phyloP scores from a whole-genome alignment of 768 basidiomycete species.

The Cystobasidium ongulense region DNA sequence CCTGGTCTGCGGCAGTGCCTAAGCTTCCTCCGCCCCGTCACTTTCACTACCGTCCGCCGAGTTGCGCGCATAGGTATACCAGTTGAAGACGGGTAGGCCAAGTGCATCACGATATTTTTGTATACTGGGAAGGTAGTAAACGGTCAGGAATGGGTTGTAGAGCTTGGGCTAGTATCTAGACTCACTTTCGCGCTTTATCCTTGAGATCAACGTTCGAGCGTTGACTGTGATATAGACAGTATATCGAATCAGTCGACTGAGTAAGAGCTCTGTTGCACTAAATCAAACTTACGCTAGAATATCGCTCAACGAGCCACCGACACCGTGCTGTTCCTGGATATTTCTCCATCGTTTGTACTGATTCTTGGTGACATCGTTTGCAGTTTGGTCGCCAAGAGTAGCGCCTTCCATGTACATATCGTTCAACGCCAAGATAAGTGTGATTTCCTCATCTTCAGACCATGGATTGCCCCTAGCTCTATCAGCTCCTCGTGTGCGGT shows the following conservation, averaged over 20 bases:
- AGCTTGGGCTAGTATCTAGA: not conserved
- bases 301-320: not conserved
- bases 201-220: not conserved
- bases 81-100: not conserved
- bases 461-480: not conserved
- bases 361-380: not conserved
- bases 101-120: not conserved
- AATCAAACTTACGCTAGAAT: not conserved
- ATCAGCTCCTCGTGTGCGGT: not conserved
- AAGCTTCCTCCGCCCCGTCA: not conserved
- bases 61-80: not conserved
- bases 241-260: not conserved
- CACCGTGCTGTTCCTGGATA: not conserved
- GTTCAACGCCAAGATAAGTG: not conserved
- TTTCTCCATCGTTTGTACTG: not conserved
- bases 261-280: not conserved
- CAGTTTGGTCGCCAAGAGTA: not conserved
- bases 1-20: too few species aligned
- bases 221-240: not conserved
- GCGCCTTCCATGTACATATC: not conserved
- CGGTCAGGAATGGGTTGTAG: not conserved
- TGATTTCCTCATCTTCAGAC: not conserved
- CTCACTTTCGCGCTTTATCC: slow-evolving; percentile 1
- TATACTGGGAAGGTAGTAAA: not conserved
- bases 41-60: too few species aligned